Base-by-base conservation (phyloP, 345 rosid species). In the Linum usitatissimum region DNA sequence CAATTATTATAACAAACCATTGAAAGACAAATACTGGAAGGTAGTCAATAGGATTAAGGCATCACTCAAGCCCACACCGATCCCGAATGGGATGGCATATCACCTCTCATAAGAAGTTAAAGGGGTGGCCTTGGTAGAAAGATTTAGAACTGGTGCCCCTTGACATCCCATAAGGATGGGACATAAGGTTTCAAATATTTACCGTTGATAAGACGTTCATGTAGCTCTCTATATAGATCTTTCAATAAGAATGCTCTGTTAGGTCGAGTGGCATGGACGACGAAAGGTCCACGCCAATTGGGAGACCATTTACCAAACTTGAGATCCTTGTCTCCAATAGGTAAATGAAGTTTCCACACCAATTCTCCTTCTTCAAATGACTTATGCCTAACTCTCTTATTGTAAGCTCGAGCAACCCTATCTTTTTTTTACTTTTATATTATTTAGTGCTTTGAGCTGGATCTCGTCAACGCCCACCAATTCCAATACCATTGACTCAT, bases 251-350 rank as follows among this genome's bases (percentile, higher is more conserved):
- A 62, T 6, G 64, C 36, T 12, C 23, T 42, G 4, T 23, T 2
- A 0, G 23, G 20, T 0, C 15, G 21, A 1, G 54, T 57, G 0
- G 53, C 3, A 13, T 63, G 21, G 17, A 63, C 39, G 8, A 14
- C 0, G 23, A 63, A 51, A 0, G 58, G 42, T 9, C 66, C 66
- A 15, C 31, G 18, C 66, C 48, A 63, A 9, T 63, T 63, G 1
- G 40, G 58, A 17, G 59, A 63, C 23, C 28, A 51, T 17, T 51
- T 51, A 6, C 58, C 58, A 51, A 51, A 53, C n/a, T 19, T 20
- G 19, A 18, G 51, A 45, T 48, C 55, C 6, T 62, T 62, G 4
- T 23, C 3, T 0, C 48, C 48, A 30, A 63, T 13, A 6, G 66
- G 42, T 13, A 63, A 53, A 4, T 49, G 17, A 6, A 30, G 0